Evolutionary conservation across 768 basidiomycete genomes (phyloP), one percentile per base, ranked within the genome.

Genomic region (Leucocoprinus leucothites): DNA sequence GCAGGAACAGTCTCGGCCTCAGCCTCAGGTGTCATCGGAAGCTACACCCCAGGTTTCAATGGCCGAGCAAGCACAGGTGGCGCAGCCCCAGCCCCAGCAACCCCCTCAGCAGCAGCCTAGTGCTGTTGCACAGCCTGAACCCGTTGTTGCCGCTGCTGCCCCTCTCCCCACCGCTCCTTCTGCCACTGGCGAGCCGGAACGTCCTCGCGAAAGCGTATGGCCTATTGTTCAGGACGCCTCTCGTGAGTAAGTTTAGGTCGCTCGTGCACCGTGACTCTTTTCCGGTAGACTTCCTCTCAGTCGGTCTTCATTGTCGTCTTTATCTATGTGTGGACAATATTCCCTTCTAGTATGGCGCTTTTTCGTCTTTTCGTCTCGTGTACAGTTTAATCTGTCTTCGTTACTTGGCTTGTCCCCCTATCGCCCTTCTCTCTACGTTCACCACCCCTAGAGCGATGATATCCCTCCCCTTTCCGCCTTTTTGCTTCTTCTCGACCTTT

Each of bases 161-260:
- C n/a, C n/a, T n/a, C n/a, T n/a, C n/a, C n/a, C n/a, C n/a, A n/a
- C n/a, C n/a, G n/a, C n/a, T n/a, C n/a, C n/a, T n/a, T n/a, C 56
- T 26, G 49, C 61, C 35, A 58, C 31, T 13, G 31, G 53, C 25
- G 53, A 55, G 13, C 53, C 34, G 51, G 67, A 68, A 48, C 50
- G 60, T 16, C 28, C 44, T 45, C 59, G 64, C 50, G 60, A 57
- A 47, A 65, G 64, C 34, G 66, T 73, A 40, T 73, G 71, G 71
- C 67, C 71, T 28, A 54, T 69, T 34, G 61, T 65, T 50, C 69
- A 69, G 36, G 56, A 63, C 41, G 48, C 62, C 38, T 52, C 60
- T 55, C 64, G 66, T 58, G 68, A 67, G 34, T 64, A 47, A 65
- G n/a, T 45, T 24, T 14, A 11, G 43, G 21, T 44, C 43, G 25